A percentile compares a stretch with the other conserved stretches of the same genome.
Conservation (phyloP, 768 basidiomycete species). For the Phlebiopsis flavidoalba region DNA sequence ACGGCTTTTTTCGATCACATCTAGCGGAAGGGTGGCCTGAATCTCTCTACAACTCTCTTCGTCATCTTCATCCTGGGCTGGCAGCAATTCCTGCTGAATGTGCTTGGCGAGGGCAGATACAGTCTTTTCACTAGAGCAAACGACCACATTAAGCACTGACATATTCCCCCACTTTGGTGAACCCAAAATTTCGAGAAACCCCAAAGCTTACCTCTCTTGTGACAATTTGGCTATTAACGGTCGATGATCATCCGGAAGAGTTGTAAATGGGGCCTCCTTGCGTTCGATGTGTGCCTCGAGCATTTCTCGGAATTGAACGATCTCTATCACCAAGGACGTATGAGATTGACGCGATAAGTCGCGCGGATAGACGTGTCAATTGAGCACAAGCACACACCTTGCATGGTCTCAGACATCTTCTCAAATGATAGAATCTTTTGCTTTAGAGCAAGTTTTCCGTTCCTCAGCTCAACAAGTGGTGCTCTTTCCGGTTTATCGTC, state of each 20-base stretch:
- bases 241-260: constrained; percentile 63
- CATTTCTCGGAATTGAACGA: constrained; percentile 73
- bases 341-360: not conserved
- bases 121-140: constrained; percentile 64
- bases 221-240: constrained; percentile 77
- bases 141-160: not conserved
- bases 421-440: constrained; percentile 73
- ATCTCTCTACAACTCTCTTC: constrained; percentile 28
- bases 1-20: constrained; percentile 61
- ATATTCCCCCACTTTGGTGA: not conserved
- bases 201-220: constrained; percentile 68
- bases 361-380: not conserved
- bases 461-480: constrained; percentile 60
- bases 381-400: constrained; percentile 46
- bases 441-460: constrained; percentile 70
- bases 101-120: constrained; percentile 57
- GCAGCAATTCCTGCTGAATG: constrained; percentile 64
- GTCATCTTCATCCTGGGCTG: constrained; percentile 55
- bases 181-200: not conserved
- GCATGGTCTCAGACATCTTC: constrained; percentile 76
- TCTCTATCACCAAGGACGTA: constrained; percentile 41
- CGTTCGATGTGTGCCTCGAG: constrained; percentile 48
- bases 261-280: constrained; percentile 44
- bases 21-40: constrained; percentile 35
- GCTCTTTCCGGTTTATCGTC: constrained; percentile 36